Evolutionary conservation across 345 rosid genomes (phyloP).

Genomic region (Lagerstroemia speciosa): DNA sequence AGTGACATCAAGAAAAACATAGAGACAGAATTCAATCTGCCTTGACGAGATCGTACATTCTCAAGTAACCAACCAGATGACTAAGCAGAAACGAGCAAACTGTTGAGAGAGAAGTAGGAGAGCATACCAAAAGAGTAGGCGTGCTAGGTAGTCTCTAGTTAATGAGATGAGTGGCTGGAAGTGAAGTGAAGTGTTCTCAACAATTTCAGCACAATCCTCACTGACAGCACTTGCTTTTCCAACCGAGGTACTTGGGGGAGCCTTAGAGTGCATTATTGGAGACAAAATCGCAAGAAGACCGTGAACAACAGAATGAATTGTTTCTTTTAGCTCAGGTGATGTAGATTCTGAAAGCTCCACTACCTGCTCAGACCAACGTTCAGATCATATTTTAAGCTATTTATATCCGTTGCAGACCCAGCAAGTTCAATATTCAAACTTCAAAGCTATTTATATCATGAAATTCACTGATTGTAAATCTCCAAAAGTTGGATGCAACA

Average conservation of each 20-base stretch:
- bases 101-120: background rate
- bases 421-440: background rate
- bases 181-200: conserved; percentile 77
- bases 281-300: conserved; percentile 95
- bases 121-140: conserved; percentile 79
- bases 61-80: too few relatives aligned
- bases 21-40: too few relatives aligned
- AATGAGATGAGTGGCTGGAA: conserved; percentile 76
- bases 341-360: conserved; percentile 94
- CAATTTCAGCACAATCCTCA: conserved; percentile 68
- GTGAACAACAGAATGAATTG: conserved; percentile 71
- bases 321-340: conserved; percentile 60
- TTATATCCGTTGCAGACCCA: background rate
- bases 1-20: too few relatives aligned
- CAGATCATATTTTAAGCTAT: background rate
- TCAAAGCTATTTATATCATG: background rate
- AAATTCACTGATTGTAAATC: background rate
- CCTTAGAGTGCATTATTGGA: conserved; percentile 74
- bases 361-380: conserved; percentile 38
- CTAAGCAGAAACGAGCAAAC: background rate
- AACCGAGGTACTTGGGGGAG: conserved; percentile 40
- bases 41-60: too few relatives aligned
- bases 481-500: background rate
- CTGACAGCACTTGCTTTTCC: conserved; percentile 34
- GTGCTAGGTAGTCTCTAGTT: conserved; percentile 85